phyloP scores from a whole-genome alignment of 208 protist species.

The Crithidia bombi region DNA sequence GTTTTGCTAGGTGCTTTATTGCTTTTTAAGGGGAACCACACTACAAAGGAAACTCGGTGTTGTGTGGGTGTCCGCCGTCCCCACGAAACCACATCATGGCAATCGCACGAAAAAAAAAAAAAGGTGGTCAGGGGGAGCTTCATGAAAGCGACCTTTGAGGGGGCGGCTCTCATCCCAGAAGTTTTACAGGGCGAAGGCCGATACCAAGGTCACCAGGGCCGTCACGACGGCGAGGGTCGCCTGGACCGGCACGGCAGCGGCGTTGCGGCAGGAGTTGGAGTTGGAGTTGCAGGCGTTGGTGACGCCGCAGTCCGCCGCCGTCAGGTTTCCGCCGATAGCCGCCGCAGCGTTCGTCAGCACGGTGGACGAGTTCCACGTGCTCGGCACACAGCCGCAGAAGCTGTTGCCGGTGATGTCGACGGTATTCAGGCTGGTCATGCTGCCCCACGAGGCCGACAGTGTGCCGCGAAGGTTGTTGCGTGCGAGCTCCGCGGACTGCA shows the following conservation, averaged over 20 bases:
- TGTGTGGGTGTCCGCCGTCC: too few relatives aligned
- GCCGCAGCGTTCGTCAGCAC: conserved; percentile 27
- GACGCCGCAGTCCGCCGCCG: neutral
- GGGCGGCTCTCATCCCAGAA: neutral
- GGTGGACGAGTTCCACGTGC: conserved; percentile 2
- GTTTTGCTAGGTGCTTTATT: too few relatives aligned
- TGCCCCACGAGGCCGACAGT: conserved; percentile 18
- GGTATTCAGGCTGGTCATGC: conserved; percentile 14
- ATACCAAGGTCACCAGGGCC: neutral
- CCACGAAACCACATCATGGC: too few relatives aligned
- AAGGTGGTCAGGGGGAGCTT: too few relatives aligned
- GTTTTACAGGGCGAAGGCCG: neutral
- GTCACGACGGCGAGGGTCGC: neutral
- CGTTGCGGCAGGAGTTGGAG: neutral
- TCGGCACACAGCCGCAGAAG: conserved; percentile 23
- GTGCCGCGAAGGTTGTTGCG: neutral
- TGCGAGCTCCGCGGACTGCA: neutral
- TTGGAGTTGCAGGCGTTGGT: neutral
- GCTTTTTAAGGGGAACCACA: too few relatives aligned
- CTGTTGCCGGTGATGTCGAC: conserved; percentile 27
- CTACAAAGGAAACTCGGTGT: too few relatives aligned
- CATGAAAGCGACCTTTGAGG: too few relatives aligned
- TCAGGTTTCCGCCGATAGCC: conserved; percentile 3
- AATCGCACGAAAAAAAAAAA: too few relatives aligned
- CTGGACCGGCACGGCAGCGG: neutral